Conservation (phyloP, 2,329 filamentous ascomycete genomes). For the Calonectria hawksworthii region DNA sequence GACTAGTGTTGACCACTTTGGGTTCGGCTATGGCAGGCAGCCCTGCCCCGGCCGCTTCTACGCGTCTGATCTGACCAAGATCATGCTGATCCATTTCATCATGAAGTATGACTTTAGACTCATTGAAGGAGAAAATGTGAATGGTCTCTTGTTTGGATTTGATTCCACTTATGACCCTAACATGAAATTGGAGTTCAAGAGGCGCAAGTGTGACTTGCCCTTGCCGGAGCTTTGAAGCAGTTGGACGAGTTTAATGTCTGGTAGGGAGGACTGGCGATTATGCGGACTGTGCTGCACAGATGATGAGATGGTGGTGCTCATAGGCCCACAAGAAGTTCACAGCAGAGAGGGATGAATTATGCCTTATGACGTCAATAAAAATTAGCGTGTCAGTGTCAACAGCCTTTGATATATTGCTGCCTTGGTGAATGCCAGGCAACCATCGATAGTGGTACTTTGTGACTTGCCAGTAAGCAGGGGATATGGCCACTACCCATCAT, state of each 20-base stretch:
- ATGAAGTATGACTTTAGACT: slow-evolving; percentile 8
- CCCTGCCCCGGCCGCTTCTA: slow-evolving; percentile 4
- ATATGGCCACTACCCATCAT: too few relatives aligned
- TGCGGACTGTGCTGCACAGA: background rate
- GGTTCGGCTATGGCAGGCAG: background rate
- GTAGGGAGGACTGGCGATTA: background rate
- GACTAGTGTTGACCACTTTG: background rate
- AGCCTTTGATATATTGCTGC: too few relatives aligned
- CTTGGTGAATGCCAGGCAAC: too few relatives aligned
- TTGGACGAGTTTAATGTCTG: background rate
- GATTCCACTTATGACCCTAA: slow-evolving; percentile 1
- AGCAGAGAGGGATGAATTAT: background rate
- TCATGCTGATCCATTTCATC: background rate
- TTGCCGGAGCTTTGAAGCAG: background rate
- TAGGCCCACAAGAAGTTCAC: background rate
- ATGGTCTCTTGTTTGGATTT: background rate
- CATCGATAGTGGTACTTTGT: too few relatives aligned
- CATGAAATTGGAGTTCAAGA: background rate
- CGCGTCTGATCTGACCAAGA: background rate
- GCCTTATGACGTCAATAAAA: slow-evolving; percentile 3
- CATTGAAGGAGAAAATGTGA: background rate
- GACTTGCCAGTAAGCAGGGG: too few relatives aligned
- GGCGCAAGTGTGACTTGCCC: background rate
- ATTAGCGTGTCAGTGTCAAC: too few relatives aligned
- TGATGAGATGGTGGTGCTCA: background rate